Percentiles rank a stretch among this genome's conserved stretches.
These are phyloP conservation scores for Bipolaris bicolor DNA, from an alignment of 2,329 filamentous ascomycete genomes.

Conservation along the genomic window DNA sequence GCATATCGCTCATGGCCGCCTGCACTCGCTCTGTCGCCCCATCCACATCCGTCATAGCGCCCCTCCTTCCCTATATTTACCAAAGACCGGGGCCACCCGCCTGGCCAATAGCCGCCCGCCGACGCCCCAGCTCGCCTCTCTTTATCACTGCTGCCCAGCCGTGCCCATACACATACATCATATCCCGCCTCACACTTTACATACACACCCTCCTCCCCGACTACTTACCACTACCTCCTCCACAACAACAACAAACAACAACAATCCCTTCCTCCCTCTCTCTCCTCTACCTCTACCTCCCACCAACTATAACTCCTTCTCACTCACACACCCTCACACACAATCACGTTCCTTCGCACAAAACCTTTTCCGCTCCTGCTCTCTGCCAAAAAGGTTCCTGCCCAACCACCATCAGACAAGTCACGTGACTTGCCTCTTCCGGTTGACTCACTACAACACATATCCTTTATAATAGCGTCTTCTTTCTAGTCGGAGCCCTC, in stretches of 20 bases:
- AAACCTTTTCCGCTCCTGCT: conserved; percentile 15
- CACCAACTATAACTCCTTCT: conserved; percentile 12
- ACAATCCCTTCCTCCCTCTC: conserved; percentile 4
- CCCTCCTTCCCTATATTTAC: conserved; percentile 49
- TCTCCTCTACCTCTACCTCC: conserved; percentile 16
- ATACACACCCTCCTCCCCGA: conserved; percentile 5
- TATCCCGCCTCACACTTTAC: conserved; percentile 43
- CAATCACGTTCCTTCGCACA: conserved; percentile 32
- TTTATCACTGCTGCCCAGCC: conserved; percentile 47
- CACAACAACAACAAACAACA: conserved; percentile 8
- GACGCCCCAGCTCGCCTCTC: conserved; percentile 24
- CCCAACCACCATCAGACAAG: conserved; percentile 10
- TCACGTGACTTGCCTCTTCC: conserved; percentile 31
- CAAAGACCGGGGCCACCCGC: conserved; percentile 36
- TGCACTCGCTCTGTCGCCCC: conserved; percentile 40
- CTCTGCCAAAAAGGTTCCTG: conserved; percentile 12
- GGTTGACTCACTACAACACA: conserved; percentile 20
- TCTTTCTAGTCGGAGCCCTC: conserved; percentile 6
- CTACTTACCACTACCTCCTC: conserved; percentile 3
- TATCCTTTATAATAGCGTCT: conserved; percentile 22
- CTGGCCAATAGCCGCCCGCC: conserved; percentile 37
- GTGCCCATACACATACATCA: conserved; percentile 47
- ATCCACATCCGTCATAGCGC: conserved; percentile 49
- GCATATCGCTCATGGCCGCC: conserved; percentile 37
- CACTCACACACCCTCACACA: neutral